Base-by-base conservation (phyloP, 2,329 filamentous ascomycete genomes). In the Arthrinium puccinioides region DNA sequence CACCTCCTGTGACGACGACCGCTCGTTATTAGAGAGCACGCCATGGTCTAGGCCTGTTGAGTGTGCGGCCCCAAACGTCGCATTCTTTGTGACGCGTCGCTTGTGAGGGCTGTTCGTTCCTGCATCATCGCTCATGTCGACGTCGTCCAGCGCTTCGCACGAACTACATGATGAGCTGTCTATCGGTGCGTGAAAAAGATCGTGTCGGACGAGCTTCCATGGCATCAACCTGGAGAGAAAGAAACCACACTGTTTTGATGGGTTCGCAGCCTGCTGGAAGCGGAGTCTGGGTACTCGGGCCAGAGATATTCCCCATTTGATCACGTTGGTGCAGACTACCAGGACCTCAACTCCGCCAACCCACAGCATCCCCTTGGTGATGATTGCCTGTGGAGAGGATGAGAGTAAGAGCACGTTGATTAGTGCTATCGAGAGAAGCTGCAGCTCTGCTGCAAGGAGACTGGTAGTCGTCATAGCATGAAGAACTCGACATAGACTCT, bases 261-360 rank as follows among this genome's bases (percentile, higher is more conserved):
- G 50, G 21, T 53, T 55, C 2, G 63, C 57, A 14, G 70, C 63
- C 38, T 80, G 76, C 49, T 79, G 75, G 51, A 97, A 89, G 29
- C 89, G 84, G 87, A 90, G 96, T 50, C 80, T 87, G 3, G 92
- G 92, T 14, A 97, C 86, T 40, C 90, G 75, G 35, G 90, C 89
- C 43, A 98, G 66, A 19, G 82, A 75, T 37, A 97, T 83, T 31
- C 86, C 88, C 84, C 87, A 94, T 50, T 73, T 74, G 24, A 97
- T 76, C 10, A 92, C 76, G 21, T 79, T 72, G 21, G 78, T 76
- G 54, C 87, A 94, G 6, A 76, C 65, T 4, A 90, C 63, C 37
- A 95, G 77, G 13, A 94, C 60, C 31, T 77, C 73, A 21, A 96
- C 59, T 1, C 89, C 88, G n/a, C 90, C 82, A 30, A 81, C 69